Conservation (phyloP, 2,329 filamentous ascomycete species). For the Zymoseptoria ardabiliae region DNA sequence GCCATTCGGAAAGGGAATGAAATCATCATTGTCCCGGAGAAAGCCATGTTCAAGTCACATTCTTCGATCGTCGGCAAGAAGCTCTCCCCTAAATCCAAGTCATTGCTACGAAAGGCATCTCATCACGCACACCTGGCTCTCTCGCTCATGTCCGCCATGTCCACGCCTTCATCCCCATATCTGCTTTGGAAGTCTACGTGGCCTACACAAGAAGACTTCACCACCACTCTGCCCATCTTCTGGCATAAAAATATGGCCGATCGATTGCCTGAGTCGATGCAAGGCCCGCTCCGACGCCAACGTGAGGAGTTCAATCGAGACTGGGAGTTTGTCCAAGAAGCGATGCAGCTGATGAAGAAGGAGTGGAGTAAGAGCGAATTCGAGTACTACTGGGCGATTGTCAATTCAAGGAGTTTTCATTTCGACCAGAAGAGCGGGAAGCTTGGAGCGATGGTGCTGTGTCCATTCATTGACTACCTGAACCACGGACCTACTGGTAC, state of each 20-base stretch:
- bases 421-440: constrained; percentile 43
- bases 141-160: constrained; percentile 16
- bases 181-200: constrained; percentile 36
- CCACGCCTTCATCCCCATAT: constrained; percentile 3
- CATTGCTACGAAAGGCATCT: constrained; percentile 11
- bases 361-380: constrained; percentile 34
- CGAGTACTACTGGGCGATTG: constrained; percentile 53
- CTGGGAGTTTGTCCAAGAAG: constrained; percentile 8
- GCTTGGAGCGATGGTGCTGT: constrained; percentile 59
- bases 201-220: constrained; percentile 56
- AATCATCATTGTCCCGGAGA: constrained; percentile 58
- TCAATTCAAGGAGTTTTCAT: constrained; percentile 55
- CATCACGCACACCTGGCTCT: constrained; percentile 63
- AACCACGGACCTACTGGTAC: constrained; percentile 44
- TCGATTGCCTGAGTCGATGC: constrained; percentile 33
- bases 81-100: neutral
- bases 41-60: constrained; percentile 57
- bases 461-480: constrained; percentile 67
- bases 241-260: constrained; percentile 41
- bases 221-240: constrained; percentile 49
- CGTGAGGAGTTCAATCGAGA: constrained; percentile 25
- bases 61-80: constrained; percentile 31
- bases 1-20: constrained; percentile 54
- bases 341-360: constrained; percentile 2
- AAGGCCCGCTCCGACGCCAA: constrained; percentile 27